Conservation (phyloP, 2,329 filamentous ascomycete species). For the Aureobasidium sp. region DNA sequence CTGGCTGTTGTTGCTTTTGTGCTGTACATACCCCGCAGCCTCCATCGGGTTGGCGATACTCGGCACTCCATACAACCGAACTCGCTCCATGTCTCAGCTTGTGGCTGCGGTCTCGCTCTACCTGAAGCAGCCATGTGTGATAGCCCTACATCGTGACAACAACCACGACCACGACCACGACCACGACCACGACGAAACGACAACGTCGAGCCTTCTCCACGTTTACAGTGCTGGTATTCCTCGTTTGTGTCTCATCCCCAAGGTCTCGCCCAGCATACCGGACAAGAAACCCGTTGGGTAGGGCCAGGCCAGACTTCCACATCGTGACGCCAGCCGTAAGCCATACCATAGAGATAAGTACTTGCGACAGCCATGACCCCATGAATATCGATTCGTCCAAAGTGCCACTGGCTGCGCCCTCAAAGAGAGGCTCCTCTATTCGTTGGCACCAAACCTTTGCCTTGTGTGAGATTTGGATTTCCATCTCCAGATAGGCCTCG, state of each 20-base stretch:
- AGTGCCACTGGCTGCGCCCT: background rate
- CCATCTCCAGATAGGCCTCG: background rate
- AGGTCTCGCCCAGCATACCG: background rate
- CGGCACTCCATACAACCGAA: background rate
- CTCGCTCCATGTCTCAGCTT: constrained; percentile 1
- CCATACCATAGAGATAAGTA: background rate
- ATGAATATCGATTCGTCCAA: background rate
- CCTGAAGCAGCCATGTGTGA: background rate
- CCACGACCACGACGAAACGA: background rate
- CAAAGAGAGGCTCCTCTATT: background rate
- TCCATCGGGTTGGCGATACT: background rate
- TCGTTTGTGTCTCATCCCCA: constrained; percentile 3
- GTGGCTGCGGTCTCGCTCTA: constrained; percentile 8
- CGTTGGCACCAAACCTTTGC: background rate
- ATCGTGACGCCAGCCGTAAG: background rate
- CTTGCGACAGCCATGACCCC: background rate
- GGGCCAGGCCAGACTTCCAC: constrained; percentile 3
- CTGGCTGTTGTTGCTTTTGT: background rate
- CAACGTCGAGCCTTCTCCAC: constrained; percentile 9
- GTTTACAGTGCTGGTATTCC: background rate
- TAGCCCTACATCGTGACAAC: background rate
- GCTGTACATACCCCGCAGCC: constrained; percentile 5
- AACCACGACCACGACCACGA: background rate
- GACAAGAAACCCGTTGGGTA: background rate
- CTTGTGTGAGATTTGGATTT: background rate